These are phyloP conservation scores for Gracilaria caudata DNA, from an alignment of 23 red algal genomes.

Conservation along the genomic window DNA sequence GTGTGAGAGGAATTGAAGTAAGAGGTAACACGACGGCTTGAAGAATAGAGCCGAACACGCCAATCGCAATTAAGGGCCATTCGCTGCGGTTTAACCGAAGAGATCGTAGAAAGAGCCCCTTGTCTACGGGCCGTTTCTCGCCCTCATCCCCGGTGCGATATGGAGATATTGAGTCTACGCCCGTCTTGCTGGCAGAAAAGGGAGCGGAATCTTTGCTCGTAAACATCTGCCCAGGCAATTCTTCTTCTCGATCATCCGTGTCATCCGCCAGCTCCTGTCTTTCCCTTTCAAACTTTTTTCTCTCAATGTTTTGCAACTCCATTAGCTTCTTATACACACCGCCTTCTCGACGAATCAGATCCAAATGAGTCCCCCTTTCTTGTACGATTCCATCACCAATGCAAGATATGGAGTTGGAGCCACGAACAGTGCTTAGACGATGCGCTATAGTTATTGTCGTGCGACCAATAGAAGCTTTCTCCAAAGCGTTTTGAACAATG, in stretches of 20 bases:
- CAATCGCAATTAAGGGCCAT: slow-evolving; percentile 43
- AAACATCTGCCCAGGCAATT: neutral
- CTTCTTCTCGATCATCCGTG: neutral
- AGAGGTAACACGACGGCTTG: slow-evolving; percentile 40
- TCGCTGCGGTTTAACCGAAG: slow-evolving; percentile 26
- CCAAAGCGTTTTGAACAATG: slow-evolving; percentile 66
- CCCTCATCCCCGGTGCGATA: neutral
- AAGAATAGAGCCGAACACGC: slow-evolving; percentile 23
- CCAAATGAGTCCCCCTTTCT: slow-evolving; percentile 13
- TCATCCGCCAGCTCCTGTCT: neutral
- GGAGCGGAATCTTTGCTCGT: neutral
- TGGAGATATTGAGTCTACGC: neutral
- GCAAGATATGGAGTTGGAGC: slow-evolving; percentile 33
- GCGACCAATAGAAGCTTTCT: slow-evolving; percentile 26
- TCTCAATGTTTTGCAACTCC: slow-evolving; percentile 15
- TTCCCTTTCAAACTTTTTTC: slow-evolving; percentile 39
- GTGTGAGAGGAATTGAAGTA: slow-evolving; percentile 36
- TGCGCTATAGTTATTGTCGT: slow-evolving; percentile 76
- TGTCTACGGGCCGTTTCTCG: slow-evolving; percentile 13
- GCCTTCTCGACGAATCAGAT: slow-evolving; percentile 22
- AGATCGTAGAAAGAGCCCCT: slow-evolving; percentile 28
- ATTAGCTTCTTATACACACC: slow-evolving; percentile 19
- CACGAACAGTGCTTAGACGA: slow-evolving; percentile 73
- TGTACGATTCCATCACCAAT: slow-evolving; percentile 2
- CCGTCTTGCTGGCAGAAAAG: neutral